These are phyloP conservation scores for Collybia sordida DNA, from an alignment of 768 basidiomycete species.

Conservation along the genomic window DNA sequence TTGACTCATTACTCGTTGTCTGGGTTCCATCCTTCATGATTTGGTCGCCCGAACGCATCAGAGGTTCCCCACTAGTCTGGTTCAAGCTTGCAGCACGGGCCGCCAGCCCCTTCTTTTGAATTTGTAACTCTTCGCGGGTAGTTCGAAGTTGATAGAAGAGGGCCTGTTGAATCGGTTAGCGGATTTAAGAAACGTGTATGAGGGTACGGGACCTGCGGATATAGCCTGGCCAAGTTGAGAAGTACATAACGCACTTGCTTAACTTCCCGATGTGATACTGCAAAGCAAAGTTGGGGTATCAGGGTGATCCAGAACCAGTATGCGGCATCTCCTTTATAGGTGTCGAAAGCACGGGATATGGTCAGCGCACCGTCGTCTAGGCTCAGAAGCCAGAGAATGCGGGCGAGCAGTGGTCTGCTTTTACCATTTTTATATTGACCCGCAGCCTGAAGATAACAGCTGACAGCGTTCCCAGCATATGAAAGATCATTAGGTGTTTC, in stretches of 20 bases:
- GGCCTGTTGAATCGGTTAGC: conserved; percentile 50
- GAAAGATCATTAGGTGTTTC: conserved; percentile 73
- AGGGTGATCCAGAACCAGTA: conserved; percentile 99
- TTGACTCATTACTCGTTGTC: conserved; percentile 18
- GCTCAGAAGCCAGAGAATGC: conserved; percentile 95
- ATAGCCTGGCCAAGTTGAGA: conserved; percentile 85
- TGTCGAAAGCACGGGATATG: conserved; percentile 83
- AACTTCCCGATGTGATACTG: conserved; percentile 88
- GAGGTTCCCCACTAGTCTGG: conserved; percentile 25
- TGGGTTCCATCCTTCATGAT: conserved; percentile 24
- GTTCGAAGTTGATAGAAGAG: conserved; percentile 95
- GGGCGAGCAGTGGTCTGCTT: conserved; percentile 85
- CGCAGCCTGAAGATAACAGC: conserved; percentile 96
- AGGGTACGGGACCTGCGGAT: conserved; percentile 73
- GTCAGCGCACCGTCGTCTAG: conserved; percentile 78
- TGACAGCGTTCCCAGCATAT: conserved; percentile 88
- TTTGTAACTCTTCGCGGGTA: conserved; percentile 42
- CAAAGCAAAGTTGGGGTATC: conserved; percentile 90
- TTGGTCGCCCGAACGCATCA: conserved; percentile 28
- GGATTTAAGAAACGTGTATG: not conserved
- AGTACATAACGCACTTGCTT: conserved; percentile 91
- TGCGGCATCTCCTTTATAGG: conserved; percentile 93
- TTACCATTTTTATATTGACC: conserved; percentile 94
- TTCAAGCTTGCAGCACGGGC: conserved; percentile 39
- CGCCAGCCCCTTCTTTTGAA: conserved; percentile 38